Base-by-base conservation (phyloP, 2,329 filamentous ascomycete species). In the Pseudocercospora pini-densiflorae region DNA sequence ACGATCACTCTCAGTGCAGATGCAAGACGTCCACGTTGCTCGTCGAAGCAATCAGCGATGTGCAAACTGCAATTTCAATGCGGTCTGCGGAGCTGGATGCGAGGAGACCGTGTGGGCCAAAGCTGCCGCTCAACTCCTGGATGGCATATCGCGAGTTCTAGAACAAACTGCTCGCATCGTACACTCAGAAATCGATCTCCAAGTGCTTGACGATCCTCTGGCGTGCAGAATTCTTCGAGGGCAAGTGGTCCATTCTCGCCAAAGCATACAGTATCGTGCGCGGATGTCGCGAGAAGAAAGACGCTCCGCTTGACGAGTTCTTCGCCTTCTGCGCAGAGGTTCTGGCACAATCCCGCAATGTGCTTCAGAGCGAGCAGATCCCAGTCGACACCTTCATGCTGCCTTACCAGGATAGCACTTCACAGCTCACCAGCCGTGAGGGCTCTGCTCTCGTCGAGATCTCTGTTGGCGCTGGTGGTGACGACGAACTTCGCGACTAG, bases 201-300 rank as follows among this genome's bases (percentile, higher is more conserved):
- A 81, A 80, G 14, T 78, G 82, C 67, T 75, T 88, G 66, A 82
- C 79, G 23, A 73, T 75, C 31, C 77, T 87, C 66, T 88, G 85
- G 86, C 75, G 80, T 58, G 76, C 78, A 40, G 85, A 87, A 68
- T 79, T 78, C 55, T 82, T 82, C 61, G n/a, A 55, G 29, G 51
- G 24, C 40, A 43, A 7, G 49, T 49, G n/a, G 61, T 29, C 8
- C 27, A 77, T 87, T 66, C 75, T 87, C 64, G 83, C 84, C 57
- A 86, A 86, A 72, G 83, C 85, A n/a, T 88, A 86, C 79, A 87
- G 85, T 33, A 80, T 81, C 66, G 79, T 86, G 57, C 82, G 85
- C 57, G 85, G 87, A 70, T 77, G 82, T 53, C 74, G 83, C 61
- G 83, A 84, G 71, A 82, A 82, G 68, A 75, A 78, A 23, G 77